These are phyloP conservation scores for Paraphaeosphaeria sporulosa DNA, from an alignment of 2,329 filamentous ascomycete genomes.

Conservation along the genomic window DNA sequence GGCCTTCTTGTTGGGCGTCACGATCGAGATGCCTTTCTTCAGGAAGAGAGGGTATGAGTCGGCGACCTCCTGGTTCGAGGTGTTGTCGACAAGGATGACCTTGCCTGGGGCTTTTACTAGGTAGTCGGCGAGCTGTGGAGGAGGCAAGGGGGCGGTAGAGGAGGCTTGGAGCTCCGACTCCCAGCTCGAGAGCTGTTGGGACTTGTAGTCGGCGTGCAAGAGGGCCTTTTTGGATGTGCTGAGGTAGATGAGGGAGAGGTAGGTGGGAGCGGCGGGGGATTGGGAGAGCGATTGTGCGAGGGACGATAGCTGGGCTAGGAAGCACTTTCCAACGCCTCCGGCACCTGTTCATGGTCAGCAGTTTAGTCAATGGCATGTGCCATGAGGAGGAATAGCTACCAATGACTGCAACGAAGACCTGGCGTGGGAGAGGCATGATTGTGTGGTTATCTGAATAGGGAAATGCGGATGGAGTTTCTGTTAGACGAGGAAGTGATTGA, in stretches of 20 bases:
- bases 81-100: constrained; percentile 92
- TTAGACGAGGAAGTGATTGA: constrained; percentile 6
- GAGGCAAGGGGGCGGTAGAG: constrained; percentile 68
- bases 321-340: constrained; percentile 91
- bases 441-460: background rate
- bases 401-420: constrained; percentile 58
- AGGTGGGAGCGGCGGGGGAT: constrained; percentile 64
- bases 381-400: constrained; percentile 34
- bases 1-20: constrained; percentile 98
- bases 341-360: constrained; percentile 65
- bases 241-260: constrained; percentile 82
- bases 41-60: constrained; percentile 83
- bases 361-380: background rate
- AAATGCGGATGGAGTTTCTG: background rate
- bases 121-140: constrained; percentile 77
- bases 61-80: constrained; percentile 86
- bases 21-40: constrained; percentile 82
- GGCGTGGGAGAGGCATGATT: constrained; percentile 52
- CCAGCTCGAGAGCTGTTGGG: constrained; percentile 62
- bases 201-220: constrained; percentile 75
- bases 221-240: constrained; percentile 85
- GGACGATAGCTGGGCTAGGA: constrained; percentile 79
- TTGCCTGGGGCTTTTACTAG: constrained; percentile 79
- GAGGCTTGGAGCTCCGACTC: constrained; percentile 69
- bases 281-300: constrained; percentile 67